Conservation (phyloP, 805 yeast genomes). For the Torulaspora gathmanii region DNA sequence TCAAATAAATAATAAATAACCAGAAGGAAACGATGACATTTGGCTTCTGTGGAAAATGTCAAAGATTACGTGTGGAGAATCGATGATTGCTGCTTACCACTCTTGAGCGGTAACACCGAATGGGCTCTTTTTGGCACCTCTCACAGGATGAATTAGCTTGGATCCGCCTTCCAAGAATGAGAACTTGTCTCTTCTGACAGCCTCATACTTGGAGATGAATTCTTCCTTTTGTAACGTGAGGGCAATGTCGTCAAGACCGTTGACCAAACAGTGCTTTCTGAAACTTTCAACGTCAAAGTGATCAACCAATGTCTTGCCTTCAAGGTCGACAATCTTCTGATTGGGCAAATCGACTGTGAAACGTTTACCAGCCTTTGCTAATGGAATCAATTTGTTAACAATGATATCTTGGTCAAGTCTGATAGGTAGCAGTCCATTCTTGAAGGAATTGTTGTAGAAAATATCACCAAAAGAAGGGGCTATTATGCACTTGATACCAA, state of each 20-base stretch:
- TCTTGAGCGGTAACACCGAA: constrained; percentile 69
- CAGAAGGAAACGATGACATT: neutral
- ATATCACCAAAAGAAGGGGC: constrained; percentile 99
- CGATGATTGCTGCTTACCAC: constrained; percentile 45
- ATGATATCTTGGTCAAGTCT: constrained; percentile 80
- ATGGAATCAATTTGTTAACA: constrained; percentile 64
- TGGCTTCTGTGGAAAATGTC: neutral
- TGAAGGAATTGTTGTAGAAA: constrained; percentile 94
- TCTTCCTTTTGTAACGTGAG: constrained; percentile 87
- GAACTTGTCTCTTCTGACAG: constrained; percentile 66
- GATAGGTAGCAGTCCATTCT: constrained; percentile 91
- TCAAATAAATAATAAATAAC: constrained; percentile 10
- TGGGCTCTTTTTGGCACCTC: constrained; percentile 62
- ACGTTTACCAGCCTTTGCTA: constrained; percentile 65
- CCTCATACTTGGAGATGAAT: constrained; percentile 69
- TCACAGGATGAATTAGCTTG: constrained; percentile 56
- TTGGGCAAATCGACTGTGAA: constrained; percentile 81
- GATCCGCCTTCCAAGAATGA: constrained; percentile 94
- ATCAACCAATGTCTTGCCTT: constrained; percentile 71
- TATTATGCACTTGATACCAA: constrained; percentile 91
- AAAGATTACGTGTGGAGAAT: neutral
- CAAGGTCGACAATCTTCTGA: constrained; percentile 66
- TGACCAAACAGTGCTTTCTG: constrained; percentile 90
- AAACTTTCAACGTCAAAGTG: constrained; percentile 84
- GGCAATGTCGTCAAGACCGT: constrained; percentile 96